Evolutionary conservation across 495 filamentous ascomycete genomes (phyloP).

Genomic region (Trichoderma orchidacearum): DNA sequence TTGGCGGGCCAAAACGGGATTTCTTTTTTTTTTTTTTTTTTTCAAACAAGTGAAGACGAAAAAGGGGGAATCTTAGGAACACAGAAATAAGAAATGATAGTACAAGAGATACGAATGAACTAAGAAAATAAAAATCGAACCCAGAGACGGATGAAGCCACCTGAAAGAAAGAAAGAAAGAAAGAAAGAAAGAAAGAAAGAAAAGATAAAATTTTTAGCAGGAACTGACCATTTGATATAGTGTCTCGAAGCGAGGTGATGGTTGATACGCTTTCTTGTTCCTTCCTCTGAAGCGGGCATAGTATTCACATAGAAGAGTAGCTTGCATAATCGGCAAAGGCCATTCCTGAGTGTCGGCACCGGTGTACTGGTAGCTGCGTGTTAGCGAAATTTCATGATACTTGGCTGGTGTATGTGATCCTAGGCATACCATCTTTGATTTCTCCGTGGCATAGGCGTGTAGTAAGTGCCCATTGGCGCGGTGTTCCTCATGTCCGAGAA

Average conservation of each 20-base stretch:
- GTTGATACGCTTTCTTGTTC: slow-evolving; percentile 20
- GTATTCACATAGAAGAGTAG: slow-evolving; percentile 40
- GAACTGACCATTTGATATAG: slow-evolving; percentile 32
- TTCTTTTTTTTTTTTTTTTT: too few species aligned
- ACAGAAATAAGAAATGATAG: slow-evolving; percentile 8
- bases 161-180: slow-evolving; percentile 19
- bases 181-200: background rate
- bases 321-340: slow-evolving; percentile 37
- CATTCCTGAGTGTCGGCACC: slow-evolving; percentile 21
- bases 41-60: background rate
- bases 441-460: slow-evolving; percentile 31
- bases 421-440: slow-evolving; percentile 12
- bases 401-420: background rate
- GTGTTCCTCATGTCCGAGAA: slow-evolving; percentile 27
- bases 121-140: too few species aligned
- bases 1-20: too few species aligned
- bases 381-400: too few species aligned
- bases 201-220: background rate
- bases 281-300: slow-evolving; percentile 39
- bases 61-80: slow-evolving; percentile 15
- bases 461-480: slow-evolving; percentile 27
- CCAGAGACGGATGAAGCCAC: too few species aligned
- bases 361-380: background rate
- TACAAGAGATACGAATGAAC: background rate
- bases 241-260: slow-evolving; percentile 34